Base-by-base conservation (phyloP, 768 basidiomycete genomes). In the Asterophora parasitica region DNA sequence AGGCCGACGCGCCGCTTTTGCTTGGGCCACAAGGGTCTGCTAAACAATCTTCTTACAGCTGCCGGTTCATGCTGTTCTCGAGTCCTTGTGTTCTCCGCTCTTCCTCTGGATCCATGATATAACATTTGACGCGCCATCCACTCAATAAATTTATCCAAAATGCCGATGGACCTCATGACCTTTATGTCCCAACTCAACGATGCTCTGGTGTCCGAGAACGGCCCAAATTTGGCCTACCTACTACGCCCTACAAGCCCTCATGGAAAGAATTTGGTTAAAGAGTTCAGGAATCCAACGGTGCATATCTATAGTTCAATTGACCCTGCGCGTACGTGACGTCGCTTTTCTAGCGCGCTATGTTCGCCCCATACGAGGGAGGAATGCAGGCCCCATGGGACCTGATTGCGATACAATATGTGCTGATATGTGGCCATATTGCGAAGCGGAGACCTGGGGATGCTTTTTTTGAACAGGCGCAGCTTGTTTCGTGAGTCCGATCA, bases 351-450 rank as follows among this genome's bases (percentile, higher is more conserved):
- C 67, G 68, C 28, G 58, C 60, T 17, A 65, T 65, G 12, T 60
- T 79, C 44, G 65, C 64, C 33, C 58, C 56, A 30, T 87, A 84
- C 57, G 74, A 82, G 57, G 85, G 81, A 8, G 76, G 75, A 46
- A 78, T 92, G 60, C 74, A 78, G 46, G 68, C 65, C 39, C 91
- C 91, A 5, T 93, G 90, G 88, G 88, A 90, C 52, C 90, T 92
- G 44, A 85, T 93, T 56, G 81, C 86, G 7, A 79, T 91, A 41
- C 83, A 88, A 60, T 92, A 92, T 62, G 81, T 91, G 13, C 67
- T 91, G 56, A 82, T 84, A 17, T 83, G 86, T 51, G 76, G 78
- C 26, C 78, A 87, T 63, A 76, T 83, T 32, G 82, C 81, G 33
- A 84, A 81, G 57, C 77, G 81, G 57, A 73, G 83, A 34, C 74